Evolutionary conservation across 164 flowering plant genomes (phyloP).

Genomic region (Kingdonia uniflora): DNA sequence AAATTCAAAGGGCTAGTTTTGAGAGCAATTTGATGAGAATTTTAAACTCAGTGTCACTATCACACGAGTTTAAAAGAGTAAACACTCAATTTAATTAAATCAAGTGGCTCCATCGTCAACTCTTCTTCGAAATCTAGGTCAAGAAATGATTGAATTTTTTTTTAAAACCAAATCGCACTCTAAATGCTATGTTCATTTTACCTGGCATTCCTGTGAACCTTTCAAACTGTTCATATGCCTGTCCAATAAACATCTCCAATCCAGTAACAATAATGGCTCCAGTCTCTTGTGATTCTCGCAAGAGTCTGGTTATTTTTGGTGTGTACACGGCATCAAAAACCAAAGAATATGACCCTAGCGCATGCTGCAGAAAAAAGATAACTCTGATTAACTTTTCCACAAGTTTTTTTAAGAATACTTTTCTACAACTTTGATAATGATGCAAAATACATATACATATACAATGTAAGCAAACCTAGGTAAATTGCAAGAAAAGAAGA

Average conservation of each 20-base stretch:
- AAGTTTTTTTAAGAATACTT: too few species aligned
- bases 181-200: slow-evolving; percentile 17
- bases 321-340: slow-evolving; percentile 96
- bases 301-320: slow-evolving; percentile 78
- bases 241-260: slow-evolving; percentile 90
- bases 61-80: too few species aligned
- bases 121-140: too few species aligned
- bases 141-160: too few species aligned
- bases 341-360: slow-evolving; percentile 47
- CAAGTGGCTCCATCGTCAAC: too few species aligned
- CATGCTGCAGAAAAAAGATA: slow-evolving; percentile 37
- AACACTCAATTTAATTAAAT: too few species aligned
- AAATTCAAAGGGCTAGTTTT: too few species aligned
- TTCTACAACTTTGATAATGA: not conserved
- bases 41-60: too few species aligned
- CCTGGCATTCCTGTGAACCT: slow-evolving; percentile 92
- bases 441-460: not conserved
- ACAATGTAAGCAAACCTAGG: too few species aligned
- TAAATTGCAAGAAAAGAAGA: too few species aligned
- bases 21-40: too few species aligned
- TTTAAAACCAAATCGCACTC: too few species aligned
- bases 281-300: slow-evolving; percentile 69
- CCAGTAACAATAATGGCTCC: slow-evolving; percentile 72
- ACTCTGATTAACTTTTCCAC: not conserved
- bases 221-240: slow-evolving; percentile 80